Evolutionary conservation across 2,329 filamentous ascomycete genomes (phyloP), one percentile per base, ranked within the genome.

Genomic region (Cladosporium sp.): DNA sequence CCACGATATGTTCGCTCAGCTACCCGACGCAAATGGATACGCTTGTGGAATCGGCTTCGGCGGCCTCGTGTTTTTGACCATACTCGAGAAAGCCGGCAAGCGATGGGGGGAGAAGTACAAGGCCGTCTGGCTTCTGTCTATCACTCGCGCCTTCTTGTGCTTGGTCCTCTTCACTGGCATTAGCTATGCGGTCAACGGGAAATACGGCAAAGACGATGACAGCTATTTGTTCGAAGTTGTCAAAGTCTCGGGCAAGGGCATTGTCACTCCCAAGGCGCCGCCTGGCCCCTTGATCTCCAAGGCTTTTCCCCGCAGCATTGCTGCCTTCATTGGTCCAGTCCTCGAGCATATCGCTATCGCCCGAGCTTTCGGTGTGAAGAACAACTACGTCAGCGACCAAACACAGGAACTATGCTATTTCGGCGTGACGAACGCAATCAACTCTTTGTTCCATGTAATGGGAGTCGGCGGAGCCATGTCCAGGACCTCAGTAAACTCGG

Each of bases 401-500:
- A 83, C 79, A 10, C 82, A 86, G 62, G 83, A 86, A 58, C 75
- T 86, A 2, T 79, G 79, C 53, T 85, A 82, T 59, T 77, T 84
- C 3, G 83, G 82, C 54, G 52, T 62, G 41, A 58, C 57, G 33
- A 62, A 60, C 41, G 59, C 62, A 45, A 74, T 82, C 68, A 85
- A 84, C 67, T 78, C 77, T 43, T 81, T 84, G 67, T 85, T 86
- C 65, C 78, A 80, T 18, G 73, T 78, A 9, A 83, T 85, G 79
- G 74, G 81, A n/a, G 72, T 84, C 10, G 81, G 82, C 10, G 83
- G 82, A 19, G 82, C 82, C 57, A 85, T 86, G 78, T 84, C 81
- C 0, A 74, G 83, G 9, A 85, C 83, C 1, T 81, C 83, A 8
- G 81, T 86, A 61, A 86, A 85, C 70, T 84, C 81, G 0, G 76